Conservation (phyloP, 495 filamentous ascomycete species). For the Xylaria flabelliformis region DNA sequence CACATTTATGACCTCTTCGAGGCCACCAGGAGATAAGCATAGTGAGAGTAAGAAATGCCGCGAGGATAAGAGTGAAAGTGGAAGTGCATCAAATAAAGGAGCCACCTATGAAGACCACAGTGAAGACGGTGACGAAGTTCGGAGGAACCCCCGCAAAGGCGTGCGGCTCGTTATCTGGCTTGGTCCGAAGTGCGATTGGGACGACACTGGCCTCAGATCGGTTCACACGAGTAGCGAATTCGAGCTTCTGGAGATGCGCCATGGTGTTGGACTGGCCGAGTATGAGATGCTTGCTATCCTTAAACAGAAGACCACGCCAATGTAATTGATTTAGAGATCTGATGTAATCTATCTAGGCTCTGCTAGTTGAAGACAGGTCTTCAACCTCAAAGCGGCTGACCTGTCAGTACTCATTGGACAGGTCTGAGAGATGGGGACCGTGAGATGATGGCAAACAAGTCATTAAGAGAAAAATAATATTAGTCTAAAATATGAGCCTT, state of each 20-base stretch:
- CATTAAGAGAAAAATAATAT: background rate
- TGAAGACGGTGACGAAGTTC: background rate
- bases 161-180: conserved; percentile 16
- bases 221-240: background rate
- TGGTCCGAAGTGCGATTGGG: conserved; percentile 24
- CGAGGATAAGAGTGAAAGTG: background rate
- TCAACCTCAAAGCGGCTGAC: background rate
- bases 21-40: background rate
- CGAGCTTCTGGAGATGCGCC: conserved; percentile 20
- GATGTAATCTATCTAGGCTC: background rate
- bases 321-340: background rate
- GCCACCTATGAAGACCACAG: background rate
- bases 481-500: conserved; percentile 1
- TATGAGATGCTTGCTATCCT: conserved; percentile 26
- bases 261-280: conserved; percentile 12
- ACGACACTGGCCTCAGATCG: conserved; percentile 15
- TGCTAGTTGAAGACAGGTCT: background rate
- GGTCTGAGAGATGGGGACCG: background rate
- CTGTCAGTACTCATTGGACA: background rate
- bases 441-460: background rate
- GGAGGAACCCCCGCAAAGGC: background rate
- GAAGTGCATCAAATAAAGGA: background rate
- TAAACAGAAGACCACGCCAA: background rate
- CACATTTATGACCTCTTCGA: background rate
- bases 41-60: background rate